Evolutionary conservation across 345 rosid species (phyloP), one percentile per base, ranked within the genome.

Genomic region (Kernera saxatilis): DNA sequence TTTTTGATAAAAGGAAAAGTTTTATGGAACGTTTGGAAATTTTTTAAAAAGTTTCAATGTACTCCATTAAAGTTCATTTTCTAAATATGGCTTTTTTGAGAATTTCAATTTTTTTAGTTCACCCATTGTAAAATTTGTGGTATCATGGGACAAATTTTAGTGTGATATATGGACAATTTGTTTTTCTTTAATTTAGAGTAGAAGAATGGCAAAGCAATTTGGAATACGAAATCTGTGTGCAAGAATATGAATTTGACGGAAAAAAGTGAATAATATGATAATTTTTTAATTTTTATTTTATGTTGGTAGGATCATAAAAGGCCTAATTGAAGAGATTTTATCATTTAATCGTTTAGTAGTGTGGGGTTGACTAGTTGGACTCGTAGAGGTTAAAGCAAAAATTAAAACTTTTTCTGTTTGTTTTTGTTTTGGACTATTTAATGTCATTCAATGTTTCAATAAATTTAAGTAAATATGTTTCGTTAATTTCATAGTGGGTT

Each of bases 321-420:
- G 65, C 56, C 26, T 45, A 23, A 45, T 7, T 37, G 1, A 66
- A 74, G 61, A 73, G 35, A 36, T 49, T 65, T 73, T 73, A 37
- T 73, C 51, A 35, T 45, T 54, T 17, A 45, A 54, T 35, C 6
- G 17, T 40, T 40, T 67, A 67, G 37, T 49, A 22, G 59, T 29
- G 72, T 74, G 62, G 69, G 37, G 54, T 22, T 58, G 41, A 73
- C 66, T 48, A 0, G 46, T 54, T 64, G 51, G 77, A 65, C 67
- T 73, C 2, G 0, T 43, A 56, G 72, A 49, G 44, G n/a, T 50
- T 39, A 67, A 73, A 58, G 53, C 67, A 65, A 43, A 46, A 35
- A 4, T 0, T 15, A 9, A 6, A 14, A 18, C 68, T 12, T 8
- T 64, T 25, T 50, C 2, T 40, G 41, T 27, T 48, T 61, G 46